Conservation (phyloP, 2,329 filamentous ascomycete species). For the Neofusicoccum kwambonambiense region DNA sequence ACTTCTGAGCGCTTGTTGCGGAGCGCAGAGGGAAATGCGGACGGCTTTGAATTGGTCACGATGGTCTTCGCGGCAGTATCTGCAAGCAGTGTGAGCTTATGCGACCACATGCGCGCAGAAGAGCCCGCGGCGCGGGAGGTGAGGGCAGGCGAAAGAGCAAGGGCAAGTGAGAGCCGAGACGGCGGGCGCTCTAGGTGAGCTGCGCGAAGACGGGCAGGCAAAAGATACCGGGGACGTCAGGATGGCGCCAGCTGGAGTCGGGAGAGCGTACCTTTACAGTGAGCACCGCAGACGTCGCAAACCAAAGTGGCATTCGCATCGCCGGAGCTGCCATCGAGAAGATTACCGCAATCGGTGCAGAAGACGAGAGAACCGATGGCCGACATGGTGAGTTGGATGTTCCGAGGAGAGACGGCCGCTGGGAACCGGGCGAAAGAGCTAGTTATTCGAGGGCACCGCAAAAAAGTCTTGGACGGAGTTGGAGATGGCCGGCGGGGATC, state of each 20-base stretch:
- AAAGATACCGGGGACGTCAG: background rate
- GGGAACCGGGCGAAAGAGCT: background rate
- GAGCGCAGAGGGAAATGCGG: slow-evolving; percentile 86
- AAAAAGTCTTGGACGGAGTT: slow-evolving; percentile 14
- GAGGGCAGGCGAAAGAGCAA: background rate
- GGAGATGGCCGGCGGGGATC: slow-evolving; percentile 4
- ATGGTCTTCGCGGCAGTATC: slow-evolving; percentile 75
- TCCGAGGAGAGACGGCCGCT: background rate
- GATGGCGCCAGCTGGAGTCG: too few species aligned
- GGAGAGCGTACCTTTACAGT: slow-evolving; percentile 69
- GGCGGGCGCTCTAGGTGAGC: background rate
- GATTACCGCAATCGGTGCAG: slow-evolving; percentile 88
- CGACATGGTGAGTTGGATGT: slow-evolving; percentile 60
- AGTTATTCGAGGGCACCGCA: background rate
- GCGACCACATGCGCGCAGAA: background rate
- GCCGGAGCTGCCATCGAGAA: slow-evolving; percentile 77
- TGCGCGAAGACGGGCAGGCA: background rate
- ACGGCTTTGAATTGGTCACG: slow-evolving; percentile 79
- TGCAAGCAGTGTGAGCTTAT: slow-evolving; percentile 31
- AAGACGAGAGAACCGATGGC: slow-evolving; percentile 89
- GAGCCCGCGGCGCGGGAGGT: background rate
- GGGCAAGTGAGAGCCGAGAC: background rate
- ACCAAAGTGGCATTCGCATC: slow-evolving; percentile 71
- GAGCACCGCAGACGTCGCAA: slow-evolving; percentile 83
- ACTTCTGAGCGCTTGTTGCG: slow-evolving; percentile 84